Evolutionary conservation across 495 filamentous ascomycete genomes (phyloP).

Genomic region (Hypoxylon subgilvum): DNA sequence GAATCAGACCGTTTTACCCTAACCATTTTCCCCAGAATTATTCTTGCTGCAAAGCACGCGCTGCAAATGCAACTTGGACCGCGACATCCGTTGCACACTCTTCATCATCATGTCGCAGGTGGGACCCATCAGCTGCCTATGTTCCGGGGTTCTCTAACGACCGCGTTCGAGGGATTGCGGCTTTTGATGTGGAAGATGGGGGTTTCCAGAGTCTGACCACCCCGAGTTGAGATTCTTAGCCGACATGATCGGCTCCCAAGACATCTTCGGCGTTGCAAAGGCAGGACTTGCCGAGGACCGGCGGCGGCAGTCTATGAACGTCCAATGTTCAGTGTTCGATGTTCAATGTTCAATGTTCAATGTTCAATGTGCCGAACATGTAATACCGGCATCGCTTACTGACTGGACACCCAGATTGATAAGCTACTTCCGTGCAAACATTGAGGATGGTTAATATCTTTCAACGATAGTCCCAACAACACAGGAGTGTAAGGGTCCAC

Average conservation of each 20-base stretch:
- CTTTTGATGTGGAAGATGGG: conserved; percentile 16
- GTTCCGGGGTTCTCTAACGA: conserved; percentile 18
- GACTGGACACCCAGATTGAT: conserved; percentile 23
- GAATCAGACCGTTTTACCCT: conserved; percentile 38
- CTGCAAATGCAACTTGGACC: conserved; percentile 32
- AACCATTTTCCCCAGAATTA: conserved; percentile 37
- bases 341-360: conserved; percentile 1
- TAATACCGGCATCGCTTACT: conserved; percentile 32
- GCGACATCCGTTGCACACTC: conserved; percentile 23
- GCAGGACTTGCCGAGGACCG: conserved; percentile 33
- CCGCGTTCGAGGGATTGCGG: conserved; percentile 27
- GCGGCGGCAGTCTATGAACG: conserved; percentile 15
- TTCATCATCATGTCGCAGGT: conserved; percentile 26
- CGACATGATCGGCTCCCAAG: conserved; percentile 37
- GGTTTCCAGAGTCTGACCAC: conserved; percentile 30
- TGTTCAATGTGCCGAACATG: conserved; percentile 17
- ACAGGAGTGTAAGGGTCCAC: conserved; percentile 26
- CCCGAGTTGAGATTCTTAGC: conserved; percentile 25
- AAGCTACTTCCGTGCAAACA: conserved; percentile 22
- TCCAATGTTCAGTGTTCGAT: conserved; percentile 1
- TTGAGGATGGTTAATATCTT: conserved; percentile 15
- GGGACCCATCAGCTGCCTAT: conserved; percentile 34
- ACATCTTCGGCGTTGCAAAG: conserved; percentile 19
- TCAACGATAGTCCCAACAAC: conserved; percentile 20
- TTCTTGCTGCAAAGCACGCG: conserved; percentile 36